A percentile compares a stretch with the other conserved stretches of the same genome.
These are phyloP conservation scores for Rheum nobile DNA, from an alignment of 148 eudicot species.

Conservation along the genomic window DNA sequence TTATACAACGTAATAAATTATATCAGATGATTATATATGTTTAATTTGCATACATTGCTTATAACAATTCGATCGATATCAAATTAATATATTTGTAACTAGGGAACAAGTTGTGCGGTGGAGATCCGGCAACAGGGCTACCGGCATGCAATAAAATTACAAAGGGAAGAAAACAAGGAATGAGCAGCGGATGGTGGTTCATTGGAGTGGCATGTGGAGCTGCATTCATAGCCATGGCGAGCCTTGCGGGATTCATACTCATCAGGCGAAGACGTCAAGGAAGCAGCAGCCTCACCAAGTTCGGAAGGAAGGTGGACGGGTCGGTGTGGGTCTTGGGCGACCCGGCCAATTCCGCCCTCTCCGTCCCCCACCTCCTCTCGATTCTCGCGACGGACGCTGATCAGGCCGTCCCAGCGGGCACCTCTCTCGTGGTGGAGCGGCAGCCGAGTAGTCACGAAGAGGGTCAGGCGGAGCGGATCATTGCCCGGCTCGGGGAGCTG, in stretches of 20 bases:
- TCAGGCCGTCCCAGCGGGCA: neutral
- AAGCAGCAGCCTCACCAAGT: neutral
- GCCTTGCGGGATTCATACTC: neutral
- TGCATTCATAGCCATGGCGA: neutral
- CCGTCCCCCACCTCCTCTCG: slow-evolving; percentile 27
- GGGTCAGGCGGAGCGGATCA: slow-evolving; percentile 14
- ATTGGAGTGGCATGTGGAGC: neutral
- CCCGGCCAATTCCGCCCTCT: no score
- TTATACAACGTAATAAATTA: no score
- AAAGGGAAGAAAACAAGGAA: neutral
- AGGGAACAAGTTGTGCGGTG: slow-evolving; percentile 41
- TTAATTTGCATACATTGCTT: no score
- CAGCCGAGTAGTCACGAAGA: neutral
- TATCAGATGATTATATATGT: no score
- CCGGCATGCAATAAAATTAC: slow-evolving; percentile 28
- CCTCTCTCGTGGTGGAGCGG: slow-evolving; percentile 22
- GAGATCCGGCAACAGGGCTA: slow-evolving; percentile 18
- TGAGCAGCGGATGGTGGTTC: neutral
- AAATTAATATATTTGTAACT: no score
- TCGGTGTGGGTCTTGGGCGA: slow-evolving; percentile 43
- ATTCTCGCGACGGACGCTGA: neutral
- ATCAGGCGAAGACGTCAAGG: neutral
- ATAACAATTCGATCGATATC: no score
- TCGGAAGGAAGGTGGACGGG: slow-evolving; percentile 32
- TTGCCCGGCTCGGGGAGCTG: slow-evolving; percentile 29